Evolutionary conservation across 192 early-diverging fungal species (phyloP), one percentile per base, ranked within the genome.

Genomic region (Rhizophagus clarus): DNA sequence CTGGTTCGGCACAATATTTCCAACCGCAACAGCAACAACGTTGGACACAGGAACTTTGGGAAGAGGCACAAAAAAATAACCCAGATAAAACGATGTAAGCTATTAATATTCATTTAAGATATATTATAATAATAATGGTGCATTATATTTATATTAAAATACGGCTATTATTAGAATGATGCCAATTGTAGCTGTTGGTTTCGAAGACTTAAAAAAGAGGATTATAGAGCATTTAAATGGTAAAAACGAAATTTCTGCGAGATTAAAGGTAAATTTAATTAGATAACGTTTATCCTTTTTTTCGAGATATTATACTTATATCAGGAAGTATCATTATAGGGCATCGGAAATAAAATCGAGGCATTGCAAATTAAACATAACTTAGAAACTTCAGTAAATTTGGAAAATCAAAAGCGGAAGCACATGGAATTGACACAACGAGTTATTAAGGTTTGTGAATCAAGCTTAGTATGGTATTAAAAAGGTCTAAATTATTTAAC

Each of bases 101-200:
- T 20, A 4, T 20, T 60, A 34, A 3, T 12, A 40, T 37, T 60
- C 4, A n/a, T 69, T 2, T 61, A 10, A 63, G 47, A 15, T 28
- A 24, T 76, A 29, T 5, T 64, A 5, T 72, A 37, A 74, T 45
- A 28, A 49, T 29, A 5, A n/a, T 51, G 7, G 24, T 45, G n/a
- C 2, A 28, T 49, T 22, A 28, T 47, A 3, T 24, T 28, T 26
- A 10, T 17, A n/a, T n/a, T n/a, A 45, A 45, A 3, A 45, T 9
- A 40, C 40, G 78, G 71, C 3, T n/a, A 8, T 70, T 51, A 79
- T 28, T 81, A 94, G 94, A 63, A 90, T 97, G 88, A 97, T 99
- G 1, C 97, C 97, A 12, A 96, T 94, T 14, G 82, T 97, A 8
- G 97, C 96, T 3, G 88, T 93, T 76, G 96, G 97, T 24, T 99